Base-by-base conservation (phyloP, 2,329 filamentous ascomycete species). In the Cordyceps cicadae region DNA sequence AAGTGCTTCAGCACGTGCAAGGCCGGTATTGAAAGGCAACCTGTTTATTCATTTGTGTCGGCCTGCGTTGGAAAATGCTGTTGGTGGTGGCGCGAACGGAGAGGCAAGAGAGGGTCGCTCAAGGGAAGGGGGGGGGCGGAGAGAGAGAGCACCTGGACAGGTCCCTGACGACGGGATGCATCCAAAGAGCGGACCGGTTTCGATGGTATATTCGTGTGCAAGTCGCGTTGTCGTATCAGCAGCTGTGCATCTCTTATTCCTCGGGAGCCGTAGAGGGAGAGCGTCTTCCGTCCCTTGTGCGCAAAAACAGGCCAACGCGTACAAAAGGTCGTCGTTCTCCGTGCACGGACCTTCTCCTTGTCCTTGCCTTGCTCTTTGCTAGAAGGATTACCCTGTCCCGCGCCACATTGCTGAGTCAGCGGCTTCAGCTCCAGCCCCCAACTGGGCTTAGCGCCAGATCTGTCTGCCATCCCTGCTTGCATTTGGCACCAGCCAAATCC, bases 231-330 rank as follows among this genome's bases (percentile, higher is more conserved):
- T 56, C 17, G 14, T 19, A 17, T 29, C 29, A 34, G 45, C 34
- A 51, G 46, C 46, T 32, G 21, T 51, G 15, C 21, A 45, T 49
- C 48, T 14, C 48, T 53, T 32, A 12, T 53, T 7, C n/a, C 14
- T 37, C 9, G 48, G 43, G 17, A 21, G 5, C 43, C n/a, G 43
- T 21, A 43, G 17, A 17, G 17, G 15, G 15, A n/a, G 24, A 43
- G 43, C n/a, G 3, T 46, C 41, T 43, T n/a, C 17, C 21, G 34
- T 21, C 17, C n/a, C 37, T 29, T 19, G 32, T 58, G 55, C 55
- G 48, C 56, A 59, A 59, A 59, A 59, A 53, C 56, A 59, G 56
- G 56, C 49, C 56, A 59, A 59, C 56, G 56, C 56, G 56, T 59
- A 46, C n/a, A 29, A 32, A 37, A 45, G 37, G 39, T 34, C 17